phyloP scores from a whole-genome alignment of 169 alveolate species.

The Cyclospora cayetanensis region DNA sequence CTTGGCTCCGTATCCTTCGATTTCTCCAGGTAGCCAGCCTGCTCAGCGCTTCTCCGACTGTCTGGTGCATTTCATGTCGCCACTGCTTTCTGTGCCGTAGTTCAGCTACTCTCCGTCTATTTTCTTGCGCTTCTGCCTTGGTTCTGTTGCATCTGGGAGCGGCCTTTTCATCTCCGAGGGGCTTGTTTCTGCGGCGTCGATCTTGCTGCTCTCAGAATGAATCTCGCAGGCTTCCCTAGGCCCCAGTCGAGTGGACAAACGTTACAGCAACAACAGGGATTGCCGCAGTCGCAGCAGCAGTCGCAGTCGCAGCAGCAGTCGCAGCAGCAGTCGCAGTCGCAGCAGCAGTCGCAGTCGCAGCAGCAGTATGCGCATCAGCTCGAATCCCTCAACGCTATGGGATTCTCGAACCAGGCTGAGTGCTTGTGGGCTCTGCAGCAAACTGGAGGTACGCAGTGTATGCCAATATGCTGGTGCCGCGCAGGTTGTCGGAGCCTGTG shows the following conservation, averaged over 20 bases:
- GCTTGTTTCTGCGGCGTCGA: too few relatives aligned
- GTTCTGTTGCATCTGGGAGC: too few relatives aligned
- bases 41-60: too few relatives aligned
- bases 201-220: too few relatives aligned
- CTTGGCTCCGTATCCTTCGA: too few relatives aligned
- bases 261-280: background rate
- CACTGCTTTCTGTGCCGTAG: too few relatives aligned
- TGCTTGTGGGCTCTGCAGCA: slow-evolving; percentile 45
- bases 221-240: background rate
- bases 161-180: too few relatives aligned
- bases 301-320: background rate
- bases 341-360: slow-evolving; percentile 18
- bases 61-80: too few relatives aligned
- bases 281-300: background rate
- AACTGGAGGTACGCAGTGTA: slow-evolving; percentile 3
- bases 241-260: background rate
- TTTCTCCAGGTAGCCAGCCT: too few relatives aligned
- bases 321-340: background rate
- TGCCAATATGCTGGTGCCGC: background rate
- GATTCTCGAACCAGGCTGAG: slow-evolving; percentile 3
- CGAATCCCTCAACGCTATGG: slow-evolving; percentile 28
- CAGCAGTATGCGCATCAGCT: slow-evolving; percentile 39
- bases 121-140: too few relatives aligned
- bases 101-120: too few relatives aligned
- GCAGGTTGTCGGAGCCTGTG: background rate